These are phyloP conservation scores for Coriaria nepalensis DNA, from an alignment of 306 rosid species.

Conservation along the genomic window DNA sequence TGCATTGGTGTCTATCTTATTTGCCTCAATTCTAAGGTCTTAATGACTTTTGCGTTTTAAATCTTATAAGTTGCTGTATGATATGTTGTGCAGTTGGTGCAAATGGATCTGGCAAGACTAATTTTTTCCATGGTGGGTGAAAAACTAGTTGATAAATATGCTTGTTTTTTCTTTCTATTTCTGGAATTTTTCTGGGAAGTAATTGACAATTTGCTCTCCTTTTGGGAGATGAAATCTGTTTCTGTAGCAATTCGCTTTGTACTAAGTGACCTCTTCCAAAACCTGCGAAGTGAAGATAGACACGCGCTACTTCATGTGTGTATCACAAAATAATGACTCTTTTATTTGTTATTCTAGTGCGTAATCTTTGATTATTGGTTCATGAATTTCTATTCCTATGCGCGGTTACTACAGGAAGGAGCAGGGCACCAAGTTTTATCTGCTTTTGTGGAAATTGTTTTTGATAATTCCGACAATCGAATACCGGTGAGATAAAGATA, in stretches of 20 bases:
- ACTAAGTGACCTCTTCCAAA: conserved; percentile 81
- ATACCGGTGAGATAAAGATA: conserved; percentile 52
- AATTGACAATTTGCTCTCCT: conserved; percentile 6
- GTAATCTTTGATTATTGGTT: neutral
- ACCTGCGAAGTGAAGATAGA: conserved; percentile 73
- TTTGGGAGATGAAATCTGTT: conserved; percentile 10
- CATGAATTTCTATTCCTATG: conserved; percentile 7
- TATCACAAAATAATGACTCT: conserved; percentile 6
- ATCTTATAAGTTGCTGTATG: neutral
- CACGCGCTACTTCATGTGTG: conserved; percentile 91
- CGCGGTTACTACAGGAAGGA: conserved; percentile 56
- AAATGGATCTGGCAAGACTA: conserved; percentile 95
- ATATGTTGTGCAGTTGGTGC: conserved; percentile 69
- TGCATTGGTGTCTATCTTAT: too few species aligned
- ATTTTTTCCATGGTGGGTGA: conserved; percentile 83
- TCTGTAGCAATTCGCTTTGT: conserved; percentile 84
- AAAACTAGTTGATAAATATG: conserved; percentile 1
- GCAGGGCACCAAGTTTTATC: conserved; percentile 85
- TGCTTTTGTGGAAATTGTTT: conserved; percentile 97
- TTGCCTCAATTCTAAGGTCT: neutral
- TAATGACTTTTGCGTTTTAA: conserved; percentile 1
- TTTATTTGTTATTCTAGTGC: conserved; percentile 5
- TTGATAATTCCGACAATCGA: conserved; percentile 87
- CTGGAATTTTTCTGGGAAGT: conserved; percentile 7
- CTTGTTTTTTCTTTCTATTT: conserved; percentile 4